A percentile compares a stretch with the other conserved stretches of the same genome.
These are phyloP conservation scores for Coprinellus aureogranulatus DNA, from an alignment of 768 basidiomycete genomes.

Conservation along the genomic window DNA sequence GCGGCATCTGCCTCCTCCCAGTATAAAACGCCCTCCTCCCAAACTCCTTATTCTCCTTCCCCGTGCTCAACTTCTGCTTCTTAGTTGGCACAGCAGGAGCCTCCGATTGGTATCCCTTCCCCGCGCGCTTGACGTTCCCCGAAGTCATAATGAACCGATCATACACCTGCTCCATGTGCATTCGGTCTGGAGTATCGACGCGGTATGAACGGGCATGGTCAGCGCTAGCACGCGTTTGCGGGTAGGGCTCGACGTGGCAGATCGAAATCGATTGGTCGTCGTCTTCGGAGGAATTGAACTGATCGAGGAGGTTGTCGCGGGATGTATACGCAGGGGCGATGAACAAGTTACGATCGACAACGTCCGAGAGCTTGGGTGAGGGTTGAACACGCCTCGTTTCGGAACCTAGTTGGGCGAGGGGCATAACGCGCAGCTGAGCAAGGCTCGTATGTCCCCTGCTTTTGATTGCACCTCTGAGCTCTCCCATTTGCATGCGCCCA, in stretches of 20 bases:
- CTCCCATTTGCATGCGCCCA: conserved; percentile 15
- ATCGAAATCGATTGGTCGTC: conserved; percentile 63
- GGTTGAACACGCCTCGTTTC: conserved; percentile 53
- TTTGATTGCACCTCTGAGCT: conserved; percentile 40
- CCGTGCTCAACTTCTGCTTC: conserved; percentile 16
- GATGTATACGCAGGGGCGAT: conserved; percentile 51
- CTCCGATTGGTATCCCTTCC: conserved; percentile 80
- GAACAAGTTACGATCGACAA: conserved; percentile 69
- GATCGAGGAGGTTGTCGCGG: conserved; percentile 36
- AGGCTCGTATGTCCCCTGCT: conserved; percentile 57
- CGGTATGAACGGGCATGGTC: conserved; percentile 24
- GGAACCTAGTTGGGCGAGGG: conserved; percentile 60
- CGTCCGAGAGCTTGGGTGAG: conserved; percentile 59
- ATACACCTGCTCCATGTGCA: conserved; percentile 70
- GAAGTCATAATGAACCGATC: conserved; percentile 82
- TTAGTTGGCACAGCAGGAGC: conserved; percentile 42
- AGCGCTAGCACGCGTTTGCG: conserved; percentile 40
- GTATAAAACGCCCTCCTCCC: conserved; percentile 45
- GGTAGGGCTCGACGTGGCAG: conserved; percentile 64
- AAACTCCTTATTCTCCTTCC: conserved; percentile 26
- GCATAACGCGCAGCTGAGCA: conserved; percentile 62
- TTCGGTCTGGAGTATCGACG: conserved; percentile 56
- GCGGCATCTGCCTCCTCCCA: conserved; percentile 59
- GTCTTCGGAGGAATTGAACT: conserved; percentile 41
- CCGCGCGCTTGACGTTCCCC: conserved; percentile 69